Evolutionary conservation across 192 early-diverging fungal genomes (phyloP), one percentile per base, ranked within the genome.

Genomic region (Gaertneriomyces sp.): DNA sequence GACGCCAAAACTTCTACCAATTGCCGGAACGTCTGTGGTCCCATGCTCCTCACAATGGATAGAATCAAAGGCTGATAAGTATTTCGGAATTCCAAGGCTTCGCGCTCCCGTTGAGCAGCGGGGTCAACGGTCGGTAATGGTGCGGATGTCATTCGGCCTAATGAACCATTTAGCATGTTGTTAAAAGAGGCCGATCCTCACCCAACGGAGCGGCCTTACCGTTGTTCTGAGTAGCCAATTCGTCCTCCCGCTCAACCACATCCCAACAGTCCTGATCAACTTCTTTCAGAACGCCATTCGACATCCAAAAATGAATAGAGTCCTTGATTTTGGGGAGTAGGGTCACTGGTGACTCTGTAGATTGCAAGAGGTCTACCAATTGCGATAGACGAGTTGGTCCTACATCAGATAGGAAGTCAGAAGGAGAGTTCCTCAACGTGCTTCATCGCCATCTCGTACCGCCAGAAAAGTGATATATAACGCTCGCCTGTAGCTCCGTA

Each of bases 401-500:
- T 14, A 57, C 2, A 14, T 57, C 5, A 45, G 40, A 0, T 0
- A 0, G n/a, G 59, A 14, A 2, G 25, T 16, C 40, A 10, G 16
- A 60, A 14, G 20, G 59, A 45, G 44, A 45, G 44, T 44, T n/a
- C 0, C 33, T 14, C 1, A 14, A 45, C 2, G 5, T 14, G 5
- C 11, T 25, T 12, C 45, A 8, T 61, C 43, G 8, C 12, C 19
- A 53, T 25, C 43, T 42, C 25, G 54, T 56, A 38, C 66, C 6
- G 33, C 43, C 25, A 33, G 25, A 33, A 51, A 68, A 68, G 16
- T 19, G 25, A 11, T 47, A 45, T 9, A 68, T 60, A 12, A 68
- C 66, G 7, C 57, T 51, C n/a, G 66, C 66, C 19, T 60, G 42
- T 12, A 68, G 66, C 57, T 68, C 66, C 14, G 43, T 68, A 14